Percentiles rank a stretch among this genome's conserved stretches.
phyloP scores from a whole-genome alignment of 2,329 filamentous ascomycete species.

The Clonostachys rhizophaga region DNA sequence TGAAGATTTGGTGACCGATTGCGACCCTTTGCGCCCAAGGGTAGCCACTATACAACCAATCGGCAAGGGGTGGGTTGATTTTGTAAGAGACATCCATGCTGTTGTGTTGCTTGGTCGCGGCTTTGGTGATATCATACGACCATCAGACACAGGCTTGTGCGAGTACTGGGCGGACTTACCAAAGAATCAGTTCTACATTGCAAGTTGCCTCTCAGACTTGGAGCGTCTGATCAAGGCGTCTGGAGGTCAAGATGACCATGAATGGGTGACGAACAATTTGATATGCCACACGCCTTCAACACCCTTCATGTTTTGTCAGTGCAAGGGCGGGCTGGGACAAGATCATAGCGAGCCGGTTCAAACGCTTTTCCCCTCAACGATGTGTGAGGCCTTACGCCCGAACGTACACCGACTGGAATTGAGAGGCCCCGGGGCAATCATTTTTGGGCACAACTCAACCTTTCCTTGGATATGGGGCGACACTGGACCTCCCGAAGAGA shows the following conservation, averaged over 20 bases:
- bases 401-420: too few relatives aligned
- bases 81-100: not conserved
- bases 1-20: not conserved
- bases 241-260: not conserved
- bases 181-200: not conserved
- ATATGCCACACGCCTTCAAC: not conserved
- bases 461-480: not conserved
- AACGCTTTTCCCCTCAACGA: not conserved
- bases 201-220: not conserved
- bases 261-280: not conserved
- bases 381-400: not conserved
- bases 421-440: not conserved
- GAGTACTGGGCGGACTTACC: not conserved
- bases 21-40: not conserved
- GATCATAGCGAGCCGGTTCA: not conserved
- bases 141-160: not conserved
- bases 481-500: not conserved
- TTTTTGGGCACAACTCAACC: not conserved
- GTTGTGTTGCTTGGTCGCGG: not conserved
- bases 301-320: not conserved
- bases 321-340: not conserved
- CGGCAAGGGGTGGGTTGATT: not conserved
- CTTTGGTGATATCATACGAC: not conserved
- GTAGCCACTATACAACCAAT: not conserved
- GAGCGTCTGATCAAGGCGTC: not conserved